phyloP scores from a whole-genome alignment of 768 basidiomycete genomes.

The Boletus rubropictus region DNA sequence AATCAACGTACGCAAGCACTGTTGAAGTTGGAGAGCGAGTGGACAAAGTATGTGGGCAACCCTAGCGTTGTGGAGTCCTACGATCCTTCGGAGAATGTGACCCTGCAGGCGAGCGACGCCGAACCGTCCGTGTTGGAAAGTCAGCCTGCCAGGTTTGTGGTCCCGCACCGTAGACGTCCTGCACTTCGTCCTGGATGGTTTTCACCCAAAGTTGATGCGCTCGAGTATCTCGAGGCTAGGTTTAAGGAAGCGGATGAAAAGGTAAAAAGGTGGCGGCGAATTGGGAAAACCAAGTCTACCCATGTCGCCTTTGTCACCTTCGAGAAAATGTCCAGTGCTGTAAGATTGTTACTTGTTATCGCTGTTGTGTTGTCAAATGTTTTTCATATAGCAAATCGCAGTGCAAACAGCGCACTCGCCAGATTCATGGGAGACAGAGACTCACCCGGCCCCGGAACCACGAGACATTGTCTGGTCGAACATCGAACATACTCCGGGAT shows the following conservation, averaged over 20 bases:
- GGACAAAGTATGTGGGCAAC: constrained; percentile 91
- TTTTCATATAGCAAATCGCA: constrained; percentile 65
- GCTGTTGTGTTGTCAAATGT: not conserved
- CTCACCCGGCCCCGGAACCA: constrained; percentile 83
- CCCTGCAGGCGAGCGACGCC: constrained; percentile 40
- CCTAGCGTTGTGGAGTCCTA: constrained; percentile 82
- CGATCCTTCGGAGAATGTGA: constrained; percentile 59
- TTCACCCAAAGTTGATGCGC: constrained; percentile 72
- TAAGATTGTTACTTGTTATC: constrained; percentile 34
- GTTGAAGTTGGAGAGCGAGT: constrained; percentile 72
- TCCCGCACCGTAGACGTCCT: constrained; percentile 71
- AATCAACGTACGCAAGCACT: constrained; percentile 79
- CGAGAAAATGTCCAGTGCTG: constrained; percentile 89
- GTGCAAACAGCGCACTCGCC: constrained; percentile 77
- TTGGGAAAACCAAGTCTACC: constrained; percentile 74
- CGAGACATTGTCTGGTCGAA: constrained; percentile 95
- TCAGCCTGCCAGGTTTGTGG: constrained; percentile 53
- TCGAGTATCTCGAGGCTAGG: constrained; percentile 78
- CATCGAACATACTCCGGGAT: constrained; percentile 59
- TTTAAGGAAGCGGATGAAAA: constrained; percentile 81
- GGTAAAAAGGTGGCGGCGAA: constrained; percentile 66
- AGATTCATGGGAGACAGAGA: constrained; percentile 57
- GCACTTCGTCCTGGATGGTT: constrained; percentile 74
- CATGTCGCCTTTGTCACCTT: constrained; percentile 93
- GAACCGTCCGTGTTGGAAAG: constrained; percentile 53